Percentiles rank a stretch among this genome's conserved stretches.
phyloP scores from a whole-genome alignment of 441 rosid species.

The Erodium moschatum region DNA sequence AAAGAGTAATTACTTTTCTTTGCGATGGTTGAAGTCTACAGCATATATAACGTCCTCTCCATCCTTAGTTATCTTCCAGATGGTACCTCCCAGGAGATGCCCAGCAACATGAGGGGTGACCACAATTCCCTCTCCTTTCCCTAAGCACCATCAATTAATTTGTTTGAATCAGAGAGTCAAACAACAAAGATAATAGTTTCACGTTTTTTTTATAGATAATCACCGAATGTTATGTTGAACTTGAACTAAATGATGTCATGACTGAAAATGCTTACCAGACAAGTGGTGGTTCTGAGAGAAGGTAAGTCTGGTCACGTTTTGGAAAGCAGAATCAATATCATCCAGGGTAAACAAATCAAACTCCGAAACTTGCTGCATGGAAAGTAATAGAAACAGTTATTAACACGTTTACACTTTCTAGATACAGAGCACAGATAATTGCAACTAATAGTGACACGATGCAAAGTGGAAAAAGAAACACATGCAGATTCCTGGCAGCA shows the following conservation, averaged over 20 bases:
- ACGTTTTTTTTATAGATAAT: too few relatives aligned
- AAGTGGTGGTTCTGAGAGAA: constrained; percentile 83
- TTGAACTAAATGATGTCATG: neutral
- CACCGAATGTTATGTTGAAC: too few relatives aligned
- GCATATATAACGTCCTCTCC: constrained; percentile 96
- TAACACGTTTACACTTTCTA: too few relatives aligned
- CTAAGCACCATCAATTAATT: constrained; percentile 24
- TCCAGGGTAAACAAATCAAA: constrained; percentile 84
- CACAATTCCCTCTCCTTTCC: constrained; percentile 93
- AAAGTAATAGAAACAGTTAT: constrained; percentile 5
- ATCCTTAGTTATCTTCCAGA: constrained; percentile 94
- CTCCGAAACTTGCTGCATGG: constrained; percentile 79
- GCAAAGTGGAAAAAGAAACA: too few relatives aligned
- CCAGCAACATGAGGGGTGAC: constrained; percentile 92
- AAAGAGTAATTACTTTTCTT: constrained; percentile 56
- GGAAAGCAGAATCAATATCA: constrained; percentile 87
- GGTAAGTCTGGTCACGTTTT: constrained; percentile 70
- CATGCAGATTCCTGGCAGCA: too few relatives aligned
- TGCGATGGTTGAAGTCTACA: constrained; percentile 90
- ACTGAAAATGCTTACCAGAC: constrained; percentile 43
- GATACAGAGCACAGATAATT: too few relatives aligned
- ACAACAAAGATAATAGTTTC: too few relatives aligned
- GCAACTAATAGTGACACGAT: too few relatives aligned
- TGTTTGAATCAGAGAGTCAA: neutral
- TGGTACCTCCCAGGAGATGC: constrained; percentile 87